phyloP scores from a whole-genome alignment of 257 asterid genomes.

The Echium plantagineum region DNA sequence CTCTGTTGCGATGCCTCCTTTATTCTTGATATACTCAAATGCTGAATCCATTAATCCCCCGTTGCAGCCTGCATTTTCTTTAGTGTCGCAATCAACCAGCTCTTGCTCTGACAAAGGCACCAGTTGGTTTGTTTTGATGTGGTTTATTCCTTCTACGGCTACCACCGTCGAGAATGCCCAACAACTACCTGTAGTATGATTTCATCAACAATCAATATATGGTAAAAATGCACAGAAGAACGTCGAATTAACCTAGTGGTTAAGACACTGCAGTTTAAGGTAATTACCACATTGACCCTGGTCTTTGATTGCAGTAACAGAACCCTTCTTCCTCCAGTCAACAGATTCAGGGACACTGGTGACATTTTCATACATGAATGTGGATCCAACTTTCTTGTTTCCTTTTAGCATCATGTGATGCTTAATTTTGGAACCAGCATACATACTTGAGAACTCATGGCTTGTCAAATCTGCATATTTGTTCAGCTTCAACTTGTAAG shows the following conservation, averaged over 20 bases:
- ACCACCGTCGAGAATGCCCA: constrained; percentile 93
- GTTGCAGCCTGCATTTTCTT: constrained; percentile 59
- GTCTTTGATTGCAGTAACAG: constrained; percentile 62
- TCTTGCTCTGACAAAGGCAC: constrained; percentile 84
- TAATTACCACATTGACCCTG: constrained; percentile 83
- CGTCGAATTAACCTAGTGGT: too few species aligned
- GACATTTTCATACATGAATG: constrained; percentile 49
- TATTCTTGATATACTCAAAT: constrained; percentile 44
- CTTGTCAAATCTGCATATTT: constrained; percentile 82
- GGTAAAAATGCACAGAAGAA: neutral
- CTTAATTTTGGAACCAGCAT: constrained; percentile 57
- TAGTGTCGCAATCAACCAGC: constrained; percentile 68
- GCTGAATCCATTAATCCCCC: constrained; percentile 91
- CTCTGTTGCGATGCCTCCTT: constrained; percentile 78
- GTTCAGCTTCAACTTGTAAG: constrained; percentile 70
- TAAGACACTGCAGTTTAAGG: neutral
- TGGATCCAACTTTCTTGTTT: constrained; percentile 14
- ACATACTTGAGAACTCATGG: constrained; percentile 59
- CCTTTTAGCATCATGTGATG: constrained; percentile 59
- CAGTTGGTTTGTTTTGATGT: constrained; percentile 44
- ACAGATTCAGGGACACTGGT: constrained; percentile 43
- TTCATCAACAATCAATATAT: neutral
- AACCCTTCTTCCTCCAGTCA: constrained; percentile 82
- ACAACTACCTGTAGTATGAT: constrained; percentile 52
- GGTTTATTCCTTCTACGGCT: constrained; percentile 82